Base-by-base conservation (phyloP, 164 flowering plant genomes). In the Dillenia suffruticosa region DNA sequence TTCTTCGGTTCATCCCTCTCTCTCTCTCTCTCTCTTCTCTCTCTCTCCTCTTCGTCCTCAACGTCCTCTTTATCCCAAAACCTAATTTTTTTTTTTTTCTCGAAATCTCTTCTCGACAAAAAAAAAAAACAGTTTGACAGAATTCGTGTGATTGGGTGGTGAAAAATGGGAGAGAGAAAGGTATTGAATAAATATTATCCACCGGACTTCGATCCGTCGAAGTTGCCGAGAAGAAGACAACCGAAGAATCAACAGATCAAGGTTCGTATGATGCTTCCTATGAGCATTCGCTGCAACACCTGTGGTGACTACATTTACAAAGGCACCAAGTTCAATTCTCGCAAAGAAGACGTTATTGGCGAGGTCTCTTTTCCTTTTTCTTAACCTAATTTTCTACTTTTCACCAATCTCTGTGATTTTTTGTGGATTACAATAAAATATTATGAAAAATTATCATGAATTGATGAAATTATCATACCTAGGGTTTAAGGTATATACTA, bases 211-310 rank as follows among this genome's bases (percentile, higher is more conserved):
- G 97, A 91, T 70, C 98, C 97, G 22, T 69, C 95, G 40, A 89
- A 89, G 75, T 76, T 94, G 9, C 98, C 97, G 0, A 56, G 95
- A 55, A 72, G 92, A 44, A 63, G 72, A 24, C 79, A 73, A 61
- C 93, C 88, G 0, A 90, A 89, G 69, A 91, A 94, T 58, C 89
- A 81, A 69, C 99, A 91, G 65, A 89, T 94, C 0, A 94, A 87
- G 68, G 92, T 94, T 2, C 84, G 98, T 0, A 92, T 90, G 97
- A 92, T 92, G 98, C 82, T 92, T 70, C 98, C 97, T 0, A 88
- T 92, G 98, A 85, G 94, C 62, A 84, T 88, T 14, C 80, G 96
- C 0, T 92, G 96, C 74, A 76, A 69, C 13, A 90, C 97, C 1
- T 92, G 97, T 47, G 93, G 97, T 0, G 87, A 85, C 55, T 92